phyloP scores from a whole-genome alignment of 1,284 basidiomycete genomes.

The Marasmius sp. region DNA sequence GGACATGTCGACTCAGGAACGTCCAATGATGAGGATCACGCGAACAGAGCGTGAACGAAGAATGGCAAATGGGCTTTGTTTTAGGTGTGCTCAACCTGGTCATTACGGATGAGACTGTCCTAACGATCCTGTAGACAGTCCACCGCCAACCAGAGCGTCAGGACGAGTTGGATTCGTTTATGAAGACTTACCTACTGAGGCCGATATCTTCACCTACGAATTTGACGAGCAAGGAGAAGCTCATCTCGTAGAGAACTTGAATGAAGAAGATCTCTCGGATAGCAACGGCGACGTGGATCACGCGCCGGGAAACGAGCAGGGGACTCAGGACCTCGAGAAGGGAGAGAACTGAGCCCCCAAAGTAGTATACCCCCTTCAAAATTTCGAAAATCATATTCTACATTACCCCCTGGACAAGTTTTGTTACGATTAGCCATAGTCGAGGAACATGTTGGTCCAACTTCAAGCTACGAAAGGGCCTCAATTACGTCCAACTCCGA shows the following conservation, averaged over 20 bases:
- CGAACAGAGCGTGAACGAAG: neutral
- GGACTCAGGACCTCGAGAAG: neutral
- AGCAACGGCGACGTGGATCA: neutral
- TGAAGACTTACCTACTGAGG: neutral
- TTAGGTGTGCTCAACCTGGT: neutral
- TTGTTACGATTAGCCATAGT: neutral
- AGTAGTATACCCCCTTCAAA: neutral
- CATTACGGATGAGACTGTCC: neutral
- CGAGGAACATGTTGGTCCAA: neutral
- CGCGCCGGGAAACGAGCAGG: constrained; percentile 1
- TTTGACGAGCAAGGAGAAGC: neutral
- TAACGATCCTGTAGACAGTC: neutral
- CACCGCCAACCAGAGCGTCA: neutral
- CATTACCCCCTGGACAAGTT: neutral
- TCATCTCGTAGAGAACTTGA: neutral
- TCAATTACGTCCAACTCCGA: neutral
- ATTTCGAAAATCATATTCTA: neutral
- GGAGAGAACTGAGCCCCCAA: neutral
- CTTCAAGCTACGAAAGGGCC: neutral
- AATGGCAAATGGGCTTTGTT: neutral
- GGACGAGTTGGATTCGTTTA: neutral
- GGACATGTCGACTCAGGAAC: neutral
- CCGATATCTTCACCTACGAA: neutral
- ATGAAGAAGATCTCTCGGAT: neutral
- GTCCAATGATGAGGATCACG: neutral